phyloP scores from a whole-genome alignment of 2,329 filamentous ascomycete genomes.

The Nothopassalora personata region DNA sequence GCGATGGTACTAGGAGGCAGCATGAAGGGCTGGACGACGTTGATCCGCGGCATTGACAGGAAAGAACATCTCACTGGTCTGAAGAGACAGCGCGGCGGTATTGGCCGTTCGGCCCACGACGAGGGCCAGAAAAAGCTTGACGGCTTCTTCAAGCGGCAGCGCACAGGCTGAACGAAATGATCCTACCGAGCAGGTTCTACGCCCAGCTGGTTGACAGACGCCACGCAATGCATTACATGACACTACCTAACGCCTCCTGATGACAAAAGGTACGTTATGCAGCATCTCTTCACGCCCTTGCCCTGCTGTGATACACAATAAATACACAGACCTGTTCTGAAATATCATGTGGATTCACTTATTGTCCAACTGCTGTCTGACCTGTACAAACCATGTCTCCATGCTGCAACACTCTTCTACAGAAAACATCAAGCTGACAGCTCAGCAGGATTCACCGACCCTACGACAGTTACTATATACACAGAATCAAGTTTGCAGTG shows the following conservation, averaged over 20 bases:
- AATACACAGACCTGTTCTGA: constrained; percentile 33
- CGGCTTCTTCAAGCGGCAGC: constrained; percentile 61
- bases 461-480: background rate
- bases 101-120: constrained; percentile 74
- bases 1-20: background rate
- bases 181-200: background rate
- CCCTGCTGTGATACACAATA: constrained; percentile 24
- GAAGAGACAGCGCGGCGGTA: constrained; percentile 74
- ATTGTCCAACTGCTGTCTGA: constrained; percentile 35
- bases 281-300: background rate
- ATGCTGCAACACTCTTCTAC: background rate
- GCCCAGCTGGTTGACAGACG: background rate
- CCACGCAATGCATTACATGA: background rate
- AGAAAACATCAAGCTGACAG: background rate
- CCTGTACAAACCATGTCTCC: background rate
- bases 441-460: background rate
- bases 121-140: constrained; percentile 69
- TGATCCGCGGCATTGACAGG: constrained; percentile 61
- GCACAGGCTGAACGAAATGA: constrained; percentile 17
- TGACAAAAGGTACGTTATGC: constrained; percentile 11
- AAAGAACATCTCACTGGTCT: constrained; percentile 66
- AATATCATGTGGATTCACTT: constrained; percentile 27
- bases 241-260: background rate
- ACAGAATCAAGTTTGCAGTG: background rate
- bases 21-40: constrained; percentile 41